A percentile compares a stretch with the other conserved stretches of the same genome.
Conservation (phyloP, 129 eudicot species). For the Centaurea solstitialis region DNA sequence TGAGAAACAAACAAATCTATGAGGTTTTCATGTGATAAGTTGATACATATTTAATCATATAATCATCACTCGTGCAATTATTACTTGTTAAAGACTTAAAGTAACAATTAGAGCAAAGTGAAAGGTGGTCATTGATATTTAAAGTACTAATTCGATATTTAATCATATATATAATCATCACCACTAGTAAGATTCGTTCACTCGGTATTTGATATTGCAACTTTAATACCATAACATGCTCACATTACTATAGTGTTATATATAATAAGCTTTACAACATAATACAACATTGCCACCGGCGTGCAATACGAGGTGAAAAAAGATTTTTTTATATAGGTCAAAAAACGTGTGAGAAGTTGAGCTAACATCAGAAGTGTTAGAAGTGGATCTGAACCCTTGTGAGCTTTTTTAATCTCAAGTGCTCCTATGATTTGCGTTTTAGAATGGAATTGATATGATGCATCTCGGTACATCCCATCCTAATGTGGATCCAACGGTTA, state of each 20-base stretch:
- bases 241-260: constrained; percentile 9
- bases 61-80: constrained; percentile 20
- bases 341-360: too few relatives aligned
- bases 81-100: constrained; percentile 30
- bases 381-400: too few relatives aligned
- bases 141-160: neutral
- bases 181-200: constrained; percentile 20
- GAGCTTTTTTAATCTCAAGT: too few relatives aligned
- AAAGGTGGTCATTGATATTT: constrained; percentile 26
- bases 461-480: too few relatives aligned
- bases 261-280: neutral
- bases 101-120: constrained; percentile 45
- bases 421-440: too few relatives aligned
- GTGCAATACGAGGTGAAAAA: neutral
- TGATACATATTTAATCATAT: constrained; percentile 11
- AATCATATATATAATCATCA: constrained; percentile 3
- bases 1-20: constrained; percentile 23
- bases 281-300: neutral
- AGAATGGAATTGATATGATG: too few relatives aligned
- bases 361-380: too few relatives aligned
- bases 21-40: constrained; percentile 14
- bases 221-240: constrained; percentile 16
- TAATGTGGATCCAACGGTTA: too few relatives aligned
- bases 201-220: constrained; percentile 4
- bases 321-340: too few relatives aligned